A percentile compares a stretch with the other conserved stretches of the same genome.
These are phyloP conservation scores for Paraphoma sp. DNA, from an alignment of 2,329 filamentous ascomycete species.

Conservation along the genomic window DNA sequence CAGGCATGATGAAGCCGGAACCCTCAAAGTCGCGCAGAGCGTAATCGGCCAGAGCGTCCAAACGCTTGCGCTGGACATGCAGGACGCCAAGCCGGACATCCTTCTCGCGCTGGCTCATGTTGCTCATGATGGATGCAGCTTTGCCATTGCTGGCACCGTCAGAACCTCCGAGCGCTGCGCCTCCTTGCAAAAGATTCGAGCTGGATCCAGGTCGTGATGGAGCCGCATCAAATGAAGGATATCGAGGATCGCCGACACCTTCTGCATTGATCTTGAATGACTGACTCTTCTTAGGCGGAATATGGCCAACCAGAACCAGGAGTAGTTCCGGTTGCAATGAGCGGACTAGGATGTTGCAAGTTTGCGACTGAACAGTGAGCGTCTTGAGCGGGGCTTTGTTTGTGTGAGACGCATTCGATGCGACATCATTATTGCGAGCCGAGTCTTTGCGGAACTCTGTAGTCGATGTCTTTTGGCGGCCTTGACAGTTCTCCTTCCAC, in stretches of 20 bases:
- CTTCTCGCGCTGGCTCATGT: slow-evolving; percentile 46
- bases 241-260: slow-evolving; percentile 47
- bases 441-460: slow-evolving; percentile 18
- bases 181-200: slow-evolving; percentile 9
- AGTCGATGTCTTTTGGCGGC: slow-evolving; percentile 20
- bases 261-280: slow-evolving; percentile 54
- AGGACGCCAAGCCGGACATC: slow-evolving; percentile 50
- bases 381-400: slow-evolving; percentile 46
- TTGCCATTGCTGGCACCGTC: slow-evolving; percentile 22
- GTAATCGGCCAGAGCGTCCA: slow-evolving; percentile 54
- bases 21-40: slow-evolving; percentile 53
- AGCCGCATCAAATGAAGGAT: slow-evolving; percentile 35
- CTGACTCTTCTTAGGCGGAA: slow-evolving; percentile 49
- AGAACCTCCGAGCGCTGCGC: slow-evolving; percentile 5
- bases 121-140: slow-evolving; percentile 43
- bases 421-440: slow-evolving; percentile 6
- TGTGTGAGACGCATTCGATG: slow-evolving; percentile 8
- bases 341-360: slow-evolving; percentile 55
- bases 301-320: slow-evolving; percentile 56
- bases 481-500: slow-evolving; percentile 54
- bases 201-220: slow-evolving; percentile 10
- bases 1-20: slow-evolving; percentile 57
- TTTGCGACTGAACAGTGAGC: slow-evolving; percentile 55
- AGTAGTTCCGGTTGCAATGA: slow-evolving; percentile 55
- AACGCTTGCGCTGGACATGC: slow-evolving; percentile 57